Percentiles rank a stretch among this genome's conserved stretches.
These are phyloP conservation scores for Calocybe cyanea DNA, from an alignment of 768 basidiomycete genomes.

Conservation along the genomic window DNA sequence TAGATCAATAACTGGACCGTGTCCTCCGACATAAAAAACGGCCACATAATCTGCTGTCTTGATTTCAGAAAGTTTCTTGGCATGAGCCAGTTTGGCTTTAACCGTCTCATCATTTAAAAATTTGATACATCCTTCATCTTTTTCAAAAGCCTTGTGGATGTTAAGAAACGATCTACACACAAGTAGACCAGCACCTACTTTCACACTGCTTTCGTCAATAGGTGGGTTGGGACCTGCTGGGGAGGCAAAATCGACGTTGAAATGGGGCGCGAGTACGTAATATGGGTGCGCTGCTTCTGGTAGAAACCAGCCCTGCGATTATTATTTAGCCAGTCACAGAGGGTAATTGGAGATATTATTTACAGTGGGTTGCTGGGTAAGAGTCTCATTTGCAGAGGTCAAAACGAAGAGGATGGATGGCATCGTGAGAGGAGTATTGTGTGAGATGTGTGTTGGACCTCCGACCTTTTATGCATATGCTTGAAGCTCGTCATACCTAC, in stretches of 20 bases:
- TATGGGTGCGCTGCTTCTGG: constrained; percentile 77
- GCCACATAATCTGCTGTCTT: constrained; percentile 61
- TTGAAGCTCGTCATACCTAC: too few species aligned
- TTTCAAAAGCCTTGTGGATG: constrained; percentile 37
- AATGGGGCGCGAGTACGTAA: constrained; percentile 48
- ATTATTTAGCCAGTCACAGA: neutral
- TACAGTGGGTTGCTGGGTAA: constrained; percentile 50
- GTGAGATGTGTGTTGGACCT: neutral
- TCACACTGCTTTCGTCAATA: constrained; percentile 52
- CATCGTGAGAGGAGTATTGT: constrained; percentile 21
- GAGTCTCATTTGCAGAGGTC: constrained; percentile 59
- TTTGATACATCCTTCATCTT: constrained; percentile 49
- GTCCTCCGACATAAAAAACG: constrained; percentile 77
- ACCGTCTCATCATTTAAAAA: constrained; percentile 59
- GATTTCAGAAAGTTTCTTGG: constrained; percentile 61
- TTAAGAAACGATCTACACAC: neutral
- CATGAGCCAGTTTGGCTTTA: constrained; percentile 45
- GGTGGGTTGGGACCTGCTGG: constrained; percentile 69
- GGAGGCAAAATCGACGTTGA: constrained; percentile 55
- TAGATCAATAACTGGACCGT: constrained; percentile 75
- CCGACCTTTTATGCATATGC: too few species aligned
- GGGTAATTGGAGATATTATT: constrained; percentile 12
- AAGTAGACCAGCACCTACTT: constrained; percentile 31
- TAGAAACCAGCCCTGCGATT: constrained; percentile 65
- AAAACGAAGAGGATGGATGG: constrained; percentile 68